Evolutionary conservation across 192 early-diverging fungal genomes (phyloP).

Genomic region (Coemansia sp.): DNA sequence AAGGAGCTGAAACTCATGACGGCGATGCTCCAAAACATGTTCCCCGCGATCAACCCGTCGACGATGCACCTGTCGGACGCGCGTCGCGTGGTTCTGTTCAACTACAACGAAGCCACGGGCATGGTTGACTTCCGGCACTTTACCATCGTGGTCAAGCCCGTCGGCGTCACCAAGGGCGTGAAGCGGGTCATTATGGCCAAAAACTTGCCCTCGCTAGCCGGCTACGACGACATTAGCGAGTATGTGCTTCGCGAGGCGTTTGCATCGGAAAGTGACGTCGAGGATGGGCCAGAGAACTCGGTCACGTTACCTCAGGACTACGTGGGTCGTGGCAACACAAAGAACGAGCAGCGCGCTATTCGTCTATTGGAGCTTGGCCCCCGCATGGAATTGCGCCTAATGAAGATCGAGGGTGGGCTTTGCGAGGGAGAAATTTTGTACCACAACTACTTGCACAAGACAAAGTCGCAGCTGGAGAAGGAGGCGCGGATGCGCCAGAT

Average conservation of each 20-base stretch:
- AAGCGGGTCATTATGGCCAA: constrained; percentile 76
- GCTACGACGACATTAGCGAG: constrained; percentile 89
- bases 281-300: constrained; percentile 86
- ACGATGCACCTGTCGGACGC: constrained; percentile 92
- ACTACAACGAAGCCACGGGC: constrained; percentile 81
- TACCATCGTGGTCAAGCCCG: constrained; percentile 80
- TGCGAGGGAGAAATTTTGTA: constrained; percentile 92
- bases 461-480: constrained; percentile 71
- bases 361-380: constrained; percentile 89
- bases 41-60: constrained; percentile 92
- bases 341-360: constrained; percentile 82
- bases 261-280: constrained; percentile 89
- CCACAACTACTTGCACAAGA: constrained; percentile 78
- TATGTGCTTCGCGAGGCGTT: constrained; percentile 84
- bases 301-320: constrained; percentile 85
- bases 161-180: constrained; percentile 89
- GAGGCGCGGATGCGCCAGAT: constrained; percentile 62
- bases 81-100: constrained; percentile 88
- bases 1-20: constrained; percentile 83
- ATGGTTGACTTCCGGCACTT: constrained; percentile 95
- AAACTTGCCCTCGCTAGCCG: constrained; percentile 74
- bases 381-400: constrained; percentile 78
- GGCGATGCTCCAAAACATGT: constrained; percentile 96
- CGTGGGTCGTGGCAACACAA: constrained; percentile 71
- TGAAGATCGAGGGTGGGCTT: constrained; percentile 89